Base-by-base conservation (phyloP, 1,284 basidiomycete species). In the Rhodotorula sp. region DNA sequence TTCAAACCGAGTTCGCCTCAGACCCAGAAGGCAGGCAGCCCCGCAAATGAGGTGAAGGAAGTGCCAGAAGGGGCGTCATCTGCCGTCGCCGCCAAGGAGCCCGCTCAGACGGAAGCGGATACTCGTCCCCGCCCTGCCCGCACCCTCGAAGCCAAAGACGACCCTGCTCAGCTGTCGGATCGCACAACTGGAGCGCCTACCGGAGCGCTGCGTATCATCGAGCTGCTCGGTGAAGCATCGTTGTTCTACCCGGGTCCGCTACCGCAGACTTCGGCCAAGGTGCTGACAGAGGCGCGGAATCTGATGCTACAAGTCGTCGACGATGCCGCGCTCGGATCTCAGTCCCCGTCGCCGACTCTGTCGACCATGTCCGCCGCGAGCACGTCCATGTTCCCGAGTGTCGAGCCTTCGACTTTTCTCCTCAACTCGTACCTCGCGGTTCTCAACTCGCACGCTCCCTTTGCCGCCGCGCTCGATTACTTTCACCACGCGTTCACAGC, bases 371-470 rank as follows among this genome's bases (percentile, higher is more conserved):
- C 20, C 4, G 18, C 10, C 10, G 29, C 12, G 1, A 42, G 20
- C 2, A 1, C 59, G 29, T 26, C 60, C 26, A 68, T 73, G 84
- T 91, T 97, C 79, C 79, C 80, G 4, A 78, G 83, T 57, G 91
- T 95, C 44, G 68, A 79, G 4, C 78, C 89, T 44, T 86, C 87
- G 0, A 76, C 89, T 0, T 83, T 85, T 1, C 84, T 97, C 14
- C 78, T 95, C 73, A 92, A 92, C 77, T 87, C 93, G 1, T 97
- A 92, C 79, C 81, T 97, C 51, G 86, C 90, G 3, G 88, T 94
- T 0, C 86, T 89, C 74, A 79, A 82, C 64, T 73, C 79, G 66
- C 82, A 83, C 78, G 76, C 81, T 22, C 45, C 85, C 1, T 81
- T 84, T 3, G 79, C 91, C 53, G 83, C 85, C 37, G 79, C 80